phyloP scores from a whole-genome alignment of 192 early-diverging fungal genomes.

The Podila clonocystis region DNA sequence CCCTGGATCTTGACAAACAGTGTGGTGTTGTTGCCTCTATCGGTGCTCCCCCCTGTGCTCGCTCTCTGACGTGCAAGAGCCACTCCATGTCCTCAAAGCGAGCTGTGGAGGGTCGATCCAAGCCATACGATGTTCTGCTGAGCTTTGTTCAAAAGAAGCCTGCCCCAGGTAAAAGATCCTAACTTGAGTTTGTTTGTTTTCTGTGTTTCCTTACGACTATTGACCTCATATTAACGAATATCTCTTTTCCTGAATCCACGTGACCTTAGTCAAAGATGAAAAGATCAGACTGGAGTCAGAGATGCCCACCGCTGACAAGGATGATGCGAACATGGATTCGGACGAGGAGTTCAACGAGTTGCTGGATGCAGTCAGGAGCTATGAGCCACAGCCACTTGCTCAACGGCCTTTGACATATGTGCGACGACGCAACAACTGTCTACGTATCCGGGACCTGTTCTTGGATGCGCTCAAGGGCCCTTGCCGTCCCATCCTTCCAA shows the following conservation, averaged over 20 bases:
- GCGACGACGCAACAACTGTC: constrained; percentile 67
- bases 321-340: constrained; percentile 66
- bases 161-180: constrained; percentile 74
- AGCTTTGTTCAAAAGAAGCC: constrained; percentile 82
- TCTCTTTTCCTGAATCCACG: not conserved
- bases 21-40: constrained; percentile 82
- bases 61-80: constrained; percentile 96
- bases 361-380: constrained; percentile 68
- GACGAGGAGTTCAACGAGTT: constrained; percentile 81
- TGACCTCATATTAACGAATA: not conserved
- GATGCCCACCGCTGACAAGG: constrained; percentile 59
- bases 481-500: constrained; percentile 41
- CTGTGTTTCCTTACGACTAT: too few species aligned
- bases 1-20: constrained; percentile 90
- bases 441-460: constrained; percentile 71
- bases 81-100: constrained; percentile 92
- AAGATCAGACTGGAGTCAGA: constrained; percentile 53
- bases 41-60: constrained; percentile 73
- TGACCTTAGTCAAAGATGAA: constrained; percentile 49
- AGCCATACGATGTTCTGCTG: constrained; percentile 83
- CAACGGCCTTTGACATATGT: constrained; percentile 58
- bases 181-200: too few species aligned
- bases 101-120: constrained; percentile 83
- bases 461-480: constrained; percentile 67
- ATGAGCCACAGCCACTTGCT: constrained; percentile 73